Evolutionary conservation across 208 protist genomes (phyloP).

Genomic region (Trypanosoma conorhini): DNA sequence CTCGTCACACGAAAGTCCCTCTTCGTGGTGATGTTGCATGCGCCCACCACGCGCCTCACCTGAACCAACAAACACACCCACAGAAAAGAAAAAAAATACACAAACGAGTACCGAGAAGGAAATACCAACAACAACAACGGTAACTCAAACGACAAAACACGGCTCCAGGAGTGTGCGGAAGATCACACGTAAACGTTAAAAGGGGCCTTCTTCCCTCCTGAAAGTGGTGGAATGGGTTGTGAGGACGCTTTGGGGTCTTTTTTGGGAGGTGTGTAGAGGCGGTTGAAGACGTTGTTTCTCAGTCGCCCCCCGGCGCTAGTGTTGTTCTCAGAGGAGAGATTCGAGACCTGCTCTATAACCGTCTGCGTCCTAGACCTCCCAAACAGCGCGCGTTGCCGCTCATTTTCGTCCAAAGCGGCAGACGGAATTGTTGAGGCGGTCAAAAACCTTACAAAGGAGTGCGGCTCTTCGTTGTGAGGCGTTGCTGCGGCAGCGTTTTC

Average conservation of each 20-base stretch:
- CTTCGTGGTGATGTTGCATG: too few relatives aligned
- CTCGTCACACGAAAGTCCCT: too few relatives aligned
- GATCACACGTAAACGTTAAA: conserved; percentile 33
- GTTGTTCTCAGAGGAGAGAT: background rate
- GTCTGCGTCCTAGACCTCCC: conserved; percentile 7
- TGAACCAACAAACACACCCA: background rate
- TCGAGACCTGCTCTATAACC: background rate
- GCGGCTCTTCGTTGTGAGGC: background rate
- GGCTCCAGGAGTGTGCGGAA: background rate
- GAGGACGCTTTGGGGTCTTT: background rate
- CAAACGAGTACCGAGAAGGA: conserved; percentile 1
- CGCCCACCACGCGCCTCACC: too few relatives aligned
- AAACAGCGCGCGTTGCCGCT: background rate
- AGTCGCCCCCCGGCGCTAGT: background rate
- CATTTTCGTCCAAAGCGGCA: background rate
- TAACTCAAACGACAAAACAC: background rate
- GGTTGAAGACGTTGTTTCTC: conserved; percentile 35
- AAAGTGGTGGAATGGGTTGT: conserved; percentile 6
- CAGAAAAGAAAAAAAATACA: background rate
- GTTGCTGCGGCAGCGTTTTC: background rate
- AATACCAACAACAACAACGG: conserved; percentile 3
- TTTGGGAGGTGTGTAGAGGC: conserved; percentile 45
- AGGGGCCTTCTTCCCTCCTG: conserved; percentile 17
- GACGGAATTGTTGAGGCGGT: conserved; percentile 24
- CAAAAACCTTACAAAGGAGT: conserved; percentile 7